phyloP scores from a whole-genome alignment of 495 filamentous ascomycete genomes.

The Lepidopterella palustris region DNA sequence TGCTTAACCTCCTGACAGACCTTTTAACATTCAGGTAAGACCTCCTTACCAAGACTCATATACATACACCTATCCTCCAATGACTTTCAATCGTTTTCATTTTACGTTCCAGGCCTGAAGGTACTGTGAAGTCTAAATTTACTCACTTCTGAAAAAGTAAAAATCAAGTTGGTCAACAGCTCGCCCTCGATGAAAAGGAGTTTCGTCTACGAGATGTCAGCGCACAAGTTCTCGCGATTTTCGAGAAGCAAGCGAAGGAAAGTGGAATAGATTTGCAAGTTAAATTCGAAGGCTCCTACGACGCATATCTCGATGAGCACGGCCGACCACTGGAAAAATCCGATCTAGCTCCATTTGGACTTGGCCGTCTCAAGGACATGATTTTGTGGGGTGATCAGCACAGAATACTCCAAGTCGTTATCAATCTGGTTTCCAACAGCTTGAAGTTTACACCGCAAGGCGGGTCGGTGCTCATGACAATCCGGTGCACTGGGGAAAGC shows the following conservation, averaged over 20 bases:
- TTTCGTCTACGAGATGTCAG: conserved; percentile 74
- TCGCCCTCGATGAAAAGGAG: conserved; percentile 75
- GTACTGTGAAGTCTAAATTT: not conserved
- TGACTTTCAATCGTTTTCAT: too few species aligned
- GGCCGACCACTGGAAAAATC: conserved; percentile 16
- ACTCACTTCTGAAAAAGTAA: conserved; percentile 46
- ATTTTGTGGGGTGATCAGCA: conserved; percentile 86
- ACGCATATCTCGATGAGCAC: conserved; percentile 35
- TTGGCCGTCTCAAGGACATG: conserved; percentile 63
- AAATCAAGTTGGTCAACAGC: conserved; percentile 79
- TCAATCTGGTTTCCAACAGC: conserved; percentile 89
- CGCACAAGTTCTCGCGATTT: conserved; percentile 74
- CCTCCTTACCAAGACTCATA: too few species aligned
- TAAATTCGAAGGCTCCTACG: conserved; percentile 54
- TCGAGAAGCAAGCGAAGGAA: conserved; percentile 81
- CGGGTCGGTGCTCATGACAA: conserved; percentile 65
- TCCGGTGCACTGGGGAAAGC: conserved; percentile 61
- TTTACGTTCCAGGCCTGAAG: too few species aligned
- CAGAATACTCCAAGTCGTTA: conserved; percentile 79
- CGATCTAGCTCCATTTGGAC: conserved; percentile 53
- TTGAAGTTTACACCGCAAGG: conserved; percentile 84
- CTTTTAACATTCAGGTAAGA: conserved; percentile 62
- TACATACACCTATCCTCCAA: too few species aligned
- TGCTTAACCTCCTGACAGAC: conserved; percentile 85
- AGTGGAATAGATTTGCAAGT: conserved; percentile 64